A percentile compares a stretch with the other conserved stretches of the same genome.
Conservation (phyloP, 106 monocot species). For the Allium cepa region DNA sequence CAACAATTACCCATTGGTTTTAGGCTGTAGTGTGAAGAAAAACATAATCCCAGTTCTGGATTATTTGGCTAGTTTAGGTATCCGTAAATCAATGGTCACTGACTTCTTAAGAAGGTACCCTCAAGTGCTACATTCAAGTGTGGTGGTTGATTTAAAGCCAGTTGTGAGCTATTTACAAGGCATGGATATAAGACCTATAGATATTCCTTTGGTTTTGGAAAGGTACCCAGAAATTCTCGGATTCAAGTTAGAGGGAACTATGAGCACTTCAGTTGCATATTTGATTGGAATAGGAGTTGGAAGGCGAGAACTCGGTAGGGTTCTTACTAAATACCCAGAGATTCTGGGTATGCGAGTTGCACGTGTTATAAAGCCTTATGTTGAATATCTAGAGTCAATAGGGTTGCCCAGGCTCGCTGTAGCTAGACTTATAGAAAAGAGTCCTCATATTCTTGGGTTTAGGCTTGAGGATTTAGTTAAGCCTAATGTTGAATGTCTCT, state of each 20-base stretch:
- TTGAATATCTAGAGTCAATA: slow-evolving; percentile 63
- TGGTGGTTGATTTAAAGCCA: slow-evolving; percentile 76
- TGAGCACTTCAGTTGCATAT: slow-evolving; percentile 97
- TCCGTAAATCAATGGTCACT: slow-evolving; percentile 45
- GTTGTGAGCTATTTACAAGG: slow-evolving; percentile 87
- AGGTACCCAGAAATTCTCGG: slow-evolving; percentile 87
- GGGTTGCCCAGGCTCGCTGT: slow-evolving; percentile 55
- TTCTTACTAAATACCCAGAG: slow-evolving; percentile 73
- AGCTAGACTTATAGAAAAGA: slow-evolving; percentile 67
- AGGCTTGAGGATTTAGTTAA: slow-evolving; percentile 55
- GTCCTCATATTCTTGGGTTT: slow-evolving; percentile 74
- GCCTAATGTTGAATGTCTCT: slow-evolving; percentile 60
- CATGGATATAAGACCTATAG: slow-evolving; percentile 55
- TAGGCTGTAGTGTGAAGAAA: slow-evolving; percentile 94
- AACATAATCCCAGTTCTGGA: slow-evolving; percentile 97
- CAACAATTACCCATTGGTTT: slow-evolving; percentile 79
- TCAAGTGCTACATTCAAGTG: slow-evolving; percentile 91
- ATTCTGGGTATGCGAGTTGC: slow-evolving; percentile 92
- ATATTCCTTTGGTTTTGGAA: slow-evolving; percentile 79
- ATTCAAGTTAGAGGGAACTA: slow-evolving; percentile 94
- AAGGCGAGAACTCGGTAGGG: slow-evolving; percentile 58
- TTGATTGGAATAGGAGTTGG: slow-evolving; percentile 79
- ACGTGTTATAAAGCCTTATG: slow-evolving; percentile 78
- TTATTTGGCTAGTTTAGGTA: slow-evolving; percentile 77
- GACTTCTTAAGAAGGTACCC: slow-evolving; percentile 78